These are phyloP conservation scores for Leccinum obscurum DNA, from an alignment of 768 basidiomycete species.

Conservation along the genomic window DNA sequence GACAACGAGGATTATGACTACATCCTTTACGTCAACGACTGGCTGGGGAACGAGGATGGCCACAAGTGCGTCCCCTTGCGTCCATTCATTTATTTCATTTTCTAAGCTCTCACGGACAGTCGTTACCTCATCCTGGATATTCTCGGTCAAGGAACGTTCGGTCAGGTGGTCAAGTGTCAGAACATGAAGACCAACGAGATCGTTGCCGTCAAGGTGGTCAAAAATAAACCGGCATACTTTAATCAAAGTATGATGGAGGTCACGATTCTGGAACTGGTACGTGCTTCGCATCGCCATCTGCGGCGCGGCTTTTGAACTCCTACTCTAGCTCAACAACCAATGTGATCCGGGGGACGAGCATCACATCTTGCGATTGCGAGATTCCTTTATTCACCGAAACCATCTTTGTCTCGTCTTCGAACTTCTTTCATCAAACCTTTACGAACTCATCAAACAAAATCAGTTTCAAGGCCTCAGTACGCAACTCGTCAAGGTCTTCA, in stretches of 20 bases:
- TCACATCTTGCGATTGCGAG: slow-evolving; percentile 91
- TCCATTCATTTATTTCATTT: slow-evolving; percentile 1
- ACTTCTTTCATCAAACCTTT: slow-evolving; percentile 93
- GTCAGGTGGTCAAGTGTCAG: slow-evolving; percentile 99
- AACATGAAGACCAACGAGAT: slow-evolving; percentile 99
- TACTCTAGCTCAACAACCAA: slow-evolving; percentile 82
- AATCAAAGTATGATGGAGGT: slow-evolving; percentile 99
- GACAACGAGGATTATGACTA: slow-evolving; percentile 99
- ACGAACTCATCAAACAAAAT: slow-evolving; percentile 99
- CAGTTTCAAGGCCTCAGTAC: slow-evolving; percentile 97
- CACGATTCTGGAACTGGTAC: slow-evolving; percentile 90
- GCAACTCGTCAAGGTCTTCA: slow-evolving; percentile 98
- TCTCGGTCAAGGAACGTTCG: slow-evolving; percentile 97
- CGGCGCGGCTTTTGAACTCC: slow-evolving; percentile 1
- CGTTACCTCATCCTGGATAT: slow-evolving; percentile 95
- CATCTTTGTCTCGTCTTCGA: slow-evolving; percentile 99
- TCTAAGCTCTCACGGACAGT: slow-evolving; percentile 41
- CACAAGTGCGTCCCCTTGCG: slow-evolving; percentile 70
- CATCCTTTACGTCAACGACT: slow-evolving; percentile 98
- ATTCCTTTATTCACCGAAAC: slow-evolving; percentile 94
- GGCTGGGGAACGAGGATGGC: slow-evolving; percentile 90
- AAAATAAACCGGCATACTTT: slow-evolving; percentile 99
- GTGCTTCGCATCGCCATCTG: slow-evolving; percentile 35
- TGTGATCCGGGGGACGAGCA: slow-evolving; percentile 95
- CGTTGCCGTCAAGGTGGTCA: slow-evolving; percentile 98